Conservation (phyloP, 2,329 filamentous ascomycete genomes). For the Ophiostoma populinum region DNA sequence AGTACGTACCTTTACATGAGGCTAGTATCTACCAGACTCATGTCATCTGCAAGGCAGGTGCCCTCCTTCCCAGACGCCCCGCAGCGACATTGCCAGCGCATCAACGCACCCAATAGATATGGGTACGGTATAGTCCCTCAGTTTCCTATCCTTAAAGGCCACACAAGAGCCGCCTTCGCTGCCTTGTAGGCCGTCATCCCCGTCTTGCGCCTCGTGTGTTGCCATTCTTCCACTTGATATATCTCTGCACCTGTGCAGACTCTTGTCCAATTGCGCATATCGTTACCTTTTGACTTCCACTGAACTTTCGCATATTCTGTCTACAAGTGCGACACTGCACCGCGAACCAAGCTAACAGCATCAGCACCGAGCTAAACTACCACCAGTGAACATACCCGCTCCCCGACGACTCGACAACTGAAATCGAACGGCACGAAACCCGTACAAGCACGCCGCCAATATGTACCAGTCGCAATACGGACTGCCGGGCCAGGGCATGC, state of each 20-base stretch:
- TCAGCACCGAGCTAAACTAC: no score
- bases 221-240: no score
- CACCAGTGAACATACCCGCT: slow-evolving; percentile 54
- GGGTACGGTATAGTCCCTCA: neutral
- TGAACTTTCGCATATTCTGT: no score
- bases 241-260: no score
- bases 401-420: no score
- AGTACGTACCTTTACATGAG: no score
- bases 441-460: slow-evolving; percentile 53
- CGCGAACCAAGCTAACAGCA: no score
- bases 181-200: neutral
- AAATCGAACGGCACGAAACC: slow-evolving; percentile 46
- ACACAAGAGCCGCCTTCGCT: neutral
- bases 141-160: no score
- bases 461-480: slow-evolving; percentile 68
- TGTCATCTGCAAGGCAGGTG: neutral
- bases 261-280: no score
- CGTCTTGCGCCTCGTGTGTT: no score
- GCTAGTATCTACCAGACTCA: neutral
- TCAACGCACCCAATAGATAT: slow-evolving; percentile 12
- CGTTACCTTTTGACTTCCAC: no score
- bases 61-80: neutral
- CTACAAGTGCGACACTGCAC: no score
- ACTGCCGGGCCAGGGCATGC: slow-evolving; percentile 57
- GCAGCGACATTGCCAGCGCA: slow-evolving; percentile 5